phyloP scores from a whole-genome alignment of 179 eudicot genomes.

The Silene vulgaris region DNA sequence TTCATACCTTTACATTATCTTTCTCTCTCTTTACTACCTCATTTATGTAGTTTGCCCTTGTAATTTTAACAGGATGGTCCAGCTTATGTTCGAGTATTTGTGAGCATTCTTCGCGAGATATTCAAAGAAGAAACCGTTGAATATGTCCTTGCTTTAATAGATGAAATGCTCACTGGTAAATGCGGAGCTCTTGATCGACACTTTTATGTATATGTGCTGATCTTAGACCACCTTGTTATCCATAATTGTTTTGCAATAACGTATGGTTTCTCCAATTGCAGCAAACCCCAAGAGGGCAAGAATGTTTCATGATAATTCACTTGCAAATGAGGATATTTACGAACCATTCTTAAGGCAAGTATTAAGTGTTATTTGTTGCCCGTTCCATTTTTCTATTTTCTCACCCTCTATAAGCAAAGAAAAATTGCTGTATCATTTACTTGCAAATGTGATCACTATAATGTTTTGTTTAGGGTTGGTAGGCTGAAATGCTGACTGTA shows the following conservation, averaged over 20 bases:
- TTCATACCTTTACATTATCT: neutral
- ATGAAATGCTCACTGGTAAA: conserved; percentile 83
- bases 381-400: neutral
- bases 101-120: conserved; percentile 80
- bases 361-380: neutral
- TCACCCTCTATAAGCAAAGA: neutral
- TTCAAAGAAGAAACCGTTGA: conserved; percentile 92
- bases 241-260: neutral
- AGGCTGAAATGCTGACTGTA: neutral
- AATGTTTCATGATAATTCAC: conserved; percentile 78
- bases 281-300: conserved; percentile 89
- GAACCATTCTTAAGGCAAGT: conserved; percentile 79
- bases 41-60: conserved; percentile 17
- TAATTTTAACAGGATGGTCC: conserved; percentile 79
- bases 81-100: conserved; percentile 70
- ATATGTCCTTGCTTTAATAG: conserved; percentile 85
- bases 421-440: neutral
- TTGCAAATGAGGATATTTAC: conserved; percentile 76
- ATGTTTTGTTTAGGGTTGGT: neutral
- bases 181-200: conserved; percentile 18
- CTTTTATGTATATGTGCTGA: conserved; percentile 8
- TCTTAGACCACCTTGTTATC: conserved; percentile 13
- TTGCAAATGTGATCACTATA: neutral
- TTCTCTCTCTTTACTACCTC: conserved; percentile 12
- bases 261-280: conserved; percentile 33